These are phyloP conservation scores for Albophoma yamanashiensis DNA, from an alignment of 2,329 filamentous ascomycete genomes.

Conservation along the genomic window DNA sequence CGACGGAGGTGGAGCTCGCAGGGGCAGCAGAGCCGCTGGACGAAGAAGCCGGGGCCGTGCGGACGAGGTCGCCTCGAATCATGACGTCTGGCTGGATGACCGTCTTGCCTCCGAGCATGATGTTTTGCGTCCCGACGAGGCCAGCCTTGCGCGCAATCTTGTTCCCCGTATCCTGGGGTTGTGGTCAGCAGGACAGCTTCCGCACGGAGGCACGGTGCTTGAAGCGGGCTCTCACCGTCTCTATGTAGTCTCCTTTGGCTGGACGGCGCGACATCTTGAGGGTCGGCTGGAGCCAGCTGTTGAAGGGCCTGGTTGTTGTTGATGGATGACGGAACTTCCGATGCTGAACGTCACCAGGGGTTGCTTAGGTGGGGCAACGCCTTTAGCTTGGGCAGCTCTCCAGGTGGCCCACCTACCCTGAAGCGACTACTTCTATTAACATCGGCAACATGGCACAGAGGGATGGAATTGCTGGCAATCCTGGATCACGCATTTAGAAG, in stretches of 20 bases:
- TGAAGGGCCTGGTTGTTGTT: neutral
- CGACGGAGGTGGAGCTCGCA: conserved; percentile 57
- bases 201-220: neutral
- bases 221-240: conserved; percentile 52
- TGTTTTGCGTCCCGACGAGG: conserved; percentile 93
- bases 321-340: neutral
- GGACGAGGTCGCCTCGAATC: conserved; percentile 80
- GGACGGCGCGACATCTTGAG: conserved; percentile 62
- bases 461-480: neutral
- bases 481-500: too few species aligned
- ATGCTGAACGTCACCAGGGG: neutral
- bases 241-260: conserved; percentile 87
- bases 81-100: conserved; percentile 93
- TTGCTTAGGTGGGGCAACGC: neutral
- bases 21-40: conserved; percentile 25
- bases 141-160: conserved; percentile 89
- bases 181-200: neutral
- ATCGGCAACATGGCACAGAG: neutral
- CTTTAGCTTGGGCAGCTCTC: neutral
- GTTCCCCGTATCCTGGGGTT: conserved; percentile 79
- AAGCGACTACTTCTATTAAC: neutral
- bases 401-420: neutral
- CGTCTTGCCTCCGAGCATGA: conserved; percentile 91
- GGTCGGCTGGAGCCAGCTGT: neutral
- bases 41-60: conserved; percentile 35